Evolutionary conservation across 176 grass and related monocot genomes (phyloP).

Genomic region (Phoenix dactylifera): DNA sequence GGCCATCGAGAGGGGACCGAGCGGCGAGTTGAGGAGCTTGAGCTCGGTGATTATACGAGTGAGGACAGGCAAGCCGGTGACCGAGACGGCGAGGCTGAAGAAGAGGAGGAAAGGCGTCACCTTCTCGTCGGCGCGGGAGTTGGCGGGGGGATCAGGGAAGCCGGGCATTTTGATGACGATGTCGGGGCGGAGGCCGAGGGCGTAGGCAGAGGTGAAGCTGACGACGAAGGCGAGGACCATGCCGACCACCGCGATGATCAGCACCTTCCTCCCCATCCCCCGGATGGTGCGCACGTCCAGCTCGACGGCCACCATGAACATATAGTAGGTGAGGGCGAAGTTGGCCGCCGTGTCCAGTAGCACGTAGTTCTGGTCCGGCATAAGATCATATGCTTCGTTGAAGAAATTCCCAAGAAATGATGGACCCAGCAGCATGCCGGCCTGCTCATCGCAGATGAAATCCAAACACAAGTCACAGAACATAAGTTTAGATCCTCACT

Average conservation of each 20-base stretch:
- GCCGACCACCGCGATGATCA: neutral
- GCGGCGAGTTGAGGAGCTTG: slow-evolving; percentile 28
- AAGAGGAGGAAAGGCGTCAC: slow-evolving; percentile 14
- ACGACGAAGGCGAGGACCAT: slow-evolving; percentile 15
- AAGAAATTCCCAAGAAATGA: no score
- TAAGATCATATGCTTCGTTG: no score
- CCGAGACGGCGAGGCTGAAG: slow-evolving; percentile 17
- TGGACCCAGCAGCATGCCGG: no score
- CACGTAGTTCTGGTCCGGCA: no score
- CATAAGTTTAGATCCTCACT: no score
- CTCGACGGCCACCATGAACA: slow-evolving; percentile 31
- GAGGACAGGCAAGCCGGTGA: slow-evolving; percentile 29
- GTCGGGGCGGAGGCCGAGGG: neutral
- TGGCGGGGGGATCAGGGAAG: neutral
- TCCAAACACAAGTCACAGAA: no score
- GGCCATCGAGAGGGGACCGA: slow-evolving; percentile 13
- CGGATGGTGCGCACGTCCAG: slow-evolving; percentile 17
- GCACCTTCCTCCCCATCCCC: slow-evolving; percentile 22
- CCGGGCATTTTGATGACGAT: neutral
- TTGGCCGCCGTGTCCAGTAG: slow-evolving; percentile 15
- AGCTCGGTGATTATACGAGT: slow-evolving; percentile 16
- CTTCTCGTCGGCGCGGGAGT: neutral
- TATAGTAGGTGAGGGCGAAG: slow-evolving; percentile 24
- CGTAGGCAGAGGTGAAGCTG: neutral
- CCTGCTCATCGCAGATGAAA: no score